phyloP scores from a whole-genome alignment of 768 basidiomycete species.

The Suillus alpinus region DNA sequence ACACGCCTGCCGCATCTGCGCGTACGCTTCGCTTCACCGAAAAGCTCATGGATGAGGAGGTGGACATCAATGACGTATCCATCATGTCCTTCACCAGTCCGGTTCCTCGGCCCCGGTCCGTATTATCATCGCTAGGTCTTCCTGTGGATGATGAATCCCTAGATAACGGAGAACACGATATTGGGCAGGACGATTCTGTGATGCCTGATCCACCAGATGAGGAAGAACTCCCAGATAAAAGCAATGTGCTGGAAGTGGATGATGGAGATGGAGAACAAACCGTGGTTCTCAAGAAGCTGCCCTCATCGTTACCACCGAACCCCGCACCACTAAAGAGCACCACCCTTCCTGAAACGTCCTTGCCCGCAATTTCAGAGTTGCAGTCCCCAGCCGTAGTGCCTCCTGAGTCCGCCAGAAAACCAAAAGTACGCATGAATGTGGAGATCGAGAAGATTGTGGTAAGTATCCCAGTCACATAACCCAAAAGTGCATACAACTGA shows the following conservation, averaged over 20 bases:
- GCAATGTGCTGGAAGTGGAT: constrained; percentile 6
- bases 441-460: constrained; percentile 68
- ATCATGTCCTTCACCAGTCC: constrained; percentile 45
- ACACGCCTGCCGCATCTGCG: constrained; percentile 49
- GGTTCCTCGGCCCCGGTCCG: constrained; percentile 32
- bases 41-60: constrained; percentile 60
- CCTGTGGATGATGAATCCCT: background rate
- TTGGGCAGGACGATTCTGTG: background rate
- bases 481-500: constrained; percentile 31
- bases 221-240: background rate
- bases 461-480: constrained; percentile 23
- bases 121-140: constrained; percentile 23
- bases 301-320: background rate
- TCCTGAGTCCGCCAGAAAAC: constrained; percentile 20
- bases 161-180: background rate
- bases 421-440: constrained; percentile 51
- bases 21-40: constrained; percentile 64
- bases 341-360: constrained; percentile 3
- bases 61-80: constrained; percentile 53
- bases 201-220: background rate
- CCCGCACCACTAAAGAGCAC: background rate
- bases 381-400: constrained; percentile 4
- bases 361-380: constrained; percentile 3
- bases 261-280: constrained; percentile 30
- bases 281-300: constrained; percentile 26